phyloP scores from a whole-genome alignment of 2,329 filamentous ascomycete genomes.

The Penicillium freii region DNA sequence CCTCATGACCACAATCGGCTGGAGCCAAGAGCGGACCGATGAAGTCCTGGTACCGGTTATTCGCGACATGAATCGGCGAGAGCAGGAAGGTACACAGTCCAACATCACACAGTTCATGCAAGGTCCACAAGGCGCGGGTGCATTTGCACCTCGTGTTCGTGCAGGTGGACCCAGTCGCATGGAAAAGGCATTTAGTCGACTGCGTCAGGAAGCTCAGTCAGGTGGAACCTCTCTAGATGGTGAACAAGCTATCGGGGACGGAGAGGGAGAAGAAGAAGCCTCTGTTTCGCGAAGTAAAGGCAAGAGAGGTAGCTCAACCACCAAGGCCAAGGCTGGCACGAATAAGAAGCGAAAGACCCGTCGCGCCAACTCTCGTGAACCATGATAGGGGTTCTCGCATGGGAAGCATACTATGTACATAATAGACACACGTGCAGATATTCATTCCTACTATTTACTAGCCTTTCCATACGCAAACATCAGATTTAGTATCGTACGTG shows the following conservation, averaged over 20 bases:
- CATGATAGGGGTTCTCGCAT: not conserved
- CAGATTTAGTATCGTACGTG: not conserved
- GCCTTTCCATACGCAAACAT: not conserved
- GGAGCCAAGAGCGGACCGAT: constrained; percentile 87
- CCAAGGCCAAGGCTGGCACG: constrained; percentile 18
- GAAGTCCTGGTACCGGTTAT: constrained; percentile 96
- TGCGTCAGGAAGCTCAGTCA: constrained; percentile 56
- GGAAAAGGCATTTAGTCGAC: constrained; percentile 68
- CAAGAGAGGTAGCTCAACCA: constrained; percentile 17
- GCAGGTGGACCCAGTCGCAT: constrained; percentile 66
- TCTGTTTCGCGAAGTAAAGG: constrained; percentile 3
- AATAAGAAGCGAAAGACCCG: constrained; percentile 29
- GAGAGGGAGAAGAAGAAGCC: constrained; percentile 5
- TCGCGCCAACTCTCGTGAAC: constrained; percentile 4
- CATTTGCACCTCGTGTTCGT: constrained; percentile 68
- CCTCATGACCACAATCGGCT: constrained; percentile 88
- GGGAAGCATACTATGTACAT: not conserved
- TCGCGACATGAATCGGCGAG: constrained; percentile 86
- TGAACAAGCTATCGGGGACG: not conserved
- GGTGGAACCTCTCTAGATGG: constrained; percentile 17
- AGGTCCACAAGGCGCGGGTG: constrained; percentile 58
- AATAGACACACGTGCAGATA: not conserved
- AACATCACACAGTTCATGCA: constrained; percentile 95
- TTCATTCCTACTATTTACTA: not conserved
- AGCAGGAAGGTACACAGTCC: constrained; percentile 85